Evolutionary conservation across 257 asterid species (phyloP).

Genomic region (Nicotiana knightiana): DNA sequence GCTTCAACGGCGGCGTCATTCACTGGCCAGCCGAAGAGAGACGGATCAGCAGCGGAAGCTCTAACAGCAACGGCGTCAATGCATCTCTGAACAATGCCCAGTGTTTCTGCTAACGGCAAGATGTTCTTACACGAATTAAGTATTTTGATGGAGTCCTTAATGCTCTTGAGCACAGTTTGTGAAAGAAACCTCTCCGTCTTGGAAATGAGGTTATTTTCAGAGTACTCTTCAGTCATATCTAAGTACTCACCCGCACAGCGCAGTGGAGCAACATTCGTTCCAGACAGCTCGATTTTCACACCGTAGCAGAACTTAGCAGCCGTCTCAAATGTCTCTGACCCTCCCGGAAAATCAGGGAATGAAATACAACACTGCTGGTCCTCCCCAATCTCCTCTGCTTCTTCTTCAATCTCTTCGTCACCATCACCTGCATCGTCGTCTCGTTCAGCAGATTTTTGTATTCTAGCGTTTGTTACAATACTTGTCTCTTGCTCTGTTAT

Average conservation of each 20-base stretch:
- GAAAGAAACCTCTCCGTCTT: conserved; percentile 56
- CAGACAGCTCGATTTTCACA: conserved; percentile 64
- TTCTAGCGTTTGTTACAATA: conserved; percentile 20
- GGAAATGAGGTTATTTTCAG: conserved; percentile 78
- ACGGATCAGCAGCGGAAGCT: conserved; percentile 71
- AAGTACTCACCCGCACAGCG: conserved; percentile 88
- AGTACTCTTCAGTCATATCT: conserved; percentile 81
- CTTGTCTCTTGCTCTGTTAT: conserved; percentile 70
- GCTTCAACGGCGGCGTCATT: conserved; percentile 40
- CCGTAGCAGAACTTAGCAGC: conserved; percentile 97
- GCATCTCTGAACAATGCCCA: conserved; percentile 69
- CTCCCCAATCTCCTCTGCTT: conserved; percentile 37
- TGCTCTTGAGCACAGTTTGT: conserved; percentile 47
- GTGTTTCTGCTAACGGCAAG: conserved; percentile 53
- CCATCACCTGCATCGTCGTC: conserved; percentile 18
- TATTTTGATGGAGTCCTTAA: conserved; percentile 43
- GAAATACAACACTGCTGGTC: conserved; percentile 52
- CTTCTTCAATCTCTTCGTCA: conserved; percentile 32
- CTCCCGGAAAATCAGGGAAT: conserved; percentile 89
- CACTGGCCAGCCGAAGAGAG: conserved; percentile 93
- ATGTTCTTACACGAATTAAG: conserved; percentile 55
- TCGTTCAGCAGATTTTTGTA: conserved; percentile 32
- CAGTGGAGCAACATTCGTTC: conserved; percentile 64
- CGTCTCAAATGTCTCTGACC: conserved; percentile 73
- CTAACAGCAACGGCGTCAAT: conserved; percentile 55